Evolutionary conservation across 306 rosid genomes (phyloP), one percentile per base, ranked within the genome.

Genomic region (Casuarina equisetifolia): DNA sequence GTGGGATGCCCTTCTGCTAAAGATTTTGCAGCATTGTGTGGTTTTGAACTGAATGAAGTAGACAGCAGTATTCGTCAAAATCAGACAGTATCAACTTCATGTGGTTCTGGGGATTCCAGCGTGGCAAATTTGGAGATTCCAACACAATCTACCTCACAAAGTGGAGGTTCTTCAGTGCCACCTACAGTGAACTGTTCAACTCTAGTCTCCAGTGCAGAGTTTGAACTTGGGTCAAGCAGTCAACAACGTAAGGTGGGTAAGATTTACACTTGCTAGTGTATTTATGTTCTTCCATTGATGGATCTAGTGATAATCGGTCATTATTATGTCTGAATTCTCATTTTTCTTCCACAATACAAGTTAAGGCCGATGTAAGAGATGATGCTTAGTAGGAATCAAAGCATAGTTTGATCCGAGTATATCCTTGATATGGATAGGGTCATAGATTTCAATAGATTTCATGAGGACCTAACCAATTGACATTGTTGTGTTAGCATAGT

Each of bases 11-110:
- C 97, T 71, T 84, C 97, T 72, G 93, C 93, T 54, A 89, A 84
- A 77, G 92, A 89, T 39, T 90, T 92, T 82, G 95, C 97, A 10
- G 79, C 83, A 55, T 75, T 92, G 44, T 94, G 98, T 97, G 96
- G 92, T 36, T 85, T 90, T 76, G 78, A 85, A 52, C 80, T 80
- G 40, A 82, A 74, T 72, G 88, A 89, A 79, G 74, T 76, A n/a
- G 92, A 89, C 61, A 85, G 61, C 12, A 20, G 44, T 80, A 53
- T 67, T 25, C 68, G 61, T 82, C 73, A 63, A 64, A 88, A 79
- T 79, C 76, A 79, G 72, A 66, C 79, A 73, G 67, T 85, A 72
- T 80, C 92, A 61, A 70, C 45, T 78, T 83, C 83, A 46, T 71
- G 79, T 83, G 84, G 81, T 81, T 88, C 89, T 64, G 81, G 82